Evolutionary conservation across 192 early-diverging fungal species (phyloP).

Genomic region (Haplosporangium gracile): DNA sequence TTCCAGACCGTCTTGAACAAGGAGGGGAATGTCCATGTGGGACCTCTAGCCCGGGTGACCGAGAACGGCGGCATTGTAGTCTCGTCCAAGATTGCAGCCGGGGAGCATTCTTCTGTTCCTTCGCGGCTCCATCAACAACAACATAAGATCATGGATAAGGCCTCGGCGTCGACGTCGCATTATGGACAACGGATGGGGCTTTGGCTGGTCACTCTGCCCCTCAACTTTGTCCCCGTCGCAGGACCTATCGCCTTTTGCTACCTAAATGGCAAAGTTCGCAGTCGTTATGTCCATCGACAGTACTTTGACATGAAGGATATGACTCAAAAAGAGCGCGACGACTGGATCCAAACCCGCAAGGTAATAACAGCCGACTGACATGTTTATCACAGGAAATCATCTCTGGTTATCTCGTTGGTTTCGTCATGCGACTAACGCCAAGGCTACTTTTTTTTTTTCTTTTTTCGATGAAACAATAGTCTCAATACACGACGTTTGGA

Average conservation of each 20-base stretch:
- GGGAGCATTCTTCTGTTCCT: not conserved
- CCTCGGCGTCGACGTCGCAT: slow-evolving; percentile 27
- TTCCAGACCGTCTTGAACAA: slow-evolving; percentile 50
- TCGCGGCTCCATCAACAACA: slow-evolving; percentile 4
- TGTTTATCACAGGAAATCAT: not conserved
- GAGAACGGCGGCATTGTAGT: slow-evolving; percentile 44
- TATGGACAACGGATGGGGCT: slow-evolving; percentile 57
- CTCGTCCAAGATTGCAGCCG: slow-evolving; percentile 10
- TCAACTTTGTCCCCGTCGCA: slow-evolving; percentile 57
- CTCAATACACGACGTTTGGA: slow-evolving; percentile 59
- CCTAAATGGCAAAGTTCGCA: slow-evolving; percentile 56
- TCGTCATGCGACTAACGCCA: not conserved
- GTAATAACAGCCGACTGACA: not conserved
- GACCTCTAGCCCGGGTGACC: slow-evolving; percentile 36
- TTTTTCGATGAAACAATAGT: slow-evolving; percentile 7
- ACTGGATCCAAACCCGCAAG: slow-evolving; percentile 46
- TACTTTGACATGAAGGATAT: slow-evolving; percentile 63
- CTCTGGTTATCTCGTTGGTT: not conserved
- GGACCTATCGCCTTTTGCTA: slow-evolving; percentile 58
- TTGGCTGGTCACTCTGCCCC: slow-evolving; percentile 59
- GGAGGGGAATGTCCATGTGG: slow-evolving; percentile 38
- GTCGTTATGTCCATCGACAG: slow-evolving; percentile 52
- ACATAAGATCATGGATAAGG: slow-evolving; percentile 26
- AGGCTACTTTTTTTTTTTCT: not conserved
- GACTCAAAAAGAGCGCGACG: slow-evolving; percentile 49